phyloP scores from a whole-genome alignment of 2,329 filamentous ascomycete species.

The Pseudodiploospora longispora region DNA sequence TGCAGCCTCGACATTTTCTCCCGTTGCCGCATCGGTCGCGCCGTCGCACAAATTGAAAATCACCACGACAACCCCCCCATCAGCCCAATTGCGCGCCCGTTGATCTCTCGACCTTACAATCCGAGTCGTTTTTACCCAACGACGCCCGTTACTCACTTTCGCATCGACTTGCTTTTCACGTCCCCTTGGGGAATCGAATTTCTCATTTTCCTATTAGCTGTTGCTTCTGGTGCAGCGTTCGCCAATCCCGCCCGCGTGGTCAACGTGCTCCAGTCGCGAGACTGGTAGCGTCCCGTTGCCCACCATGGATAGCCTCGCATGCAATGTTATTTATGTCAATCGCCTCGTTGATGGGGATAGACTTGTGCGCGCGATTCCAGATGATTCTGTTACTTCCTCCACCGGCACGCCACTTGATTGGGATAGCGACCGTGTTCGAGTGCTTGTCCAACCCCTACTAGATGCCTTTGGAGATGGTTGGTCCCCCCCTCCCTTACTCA shows the following conservation, averaged over 20 bases:
- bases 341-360: conserved; percentile 42
- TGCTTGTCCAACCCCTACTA: conserved; percentile 42
- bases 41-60: conserved; percentile 5
- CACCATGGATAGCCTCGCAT: conserved; percentile 50
- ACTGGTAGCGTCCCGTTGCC: conserved; percentile 48
- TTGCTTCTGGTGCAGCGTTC: conserved; percentile 7
- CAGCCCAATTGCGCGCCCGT: not conserved
- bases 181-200: conserved; percentile 8
- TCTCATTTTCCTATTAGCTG: conserved; percentile 4
- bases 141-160: not conserved
- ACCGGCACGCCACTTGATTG: conserved; percentile 19
- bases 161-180: not conserved
- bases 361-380: conserved; percentile 25
- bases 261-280: conserved; percentile 52
- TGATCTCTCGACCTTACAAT: not conserved
- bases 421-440: conserved; percentile 32
- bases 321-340: conserved; percentile 55
- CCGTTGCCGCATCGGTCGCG: conserved; percentile 6
- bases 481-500: conserved; percentile 7
- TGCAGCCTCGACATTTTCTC: not conserved
- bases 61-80: not conserved
- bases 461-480: conserved; percentile 47
- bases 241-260: conserved; percentile 29
- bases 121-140: not conserved
- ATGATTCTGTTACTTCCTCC: conserved; percentile 8